Evolutionary conservation across 306 rosid species (phyloP).

Genomic region (Macrotyloma uniflorum): DNA sequence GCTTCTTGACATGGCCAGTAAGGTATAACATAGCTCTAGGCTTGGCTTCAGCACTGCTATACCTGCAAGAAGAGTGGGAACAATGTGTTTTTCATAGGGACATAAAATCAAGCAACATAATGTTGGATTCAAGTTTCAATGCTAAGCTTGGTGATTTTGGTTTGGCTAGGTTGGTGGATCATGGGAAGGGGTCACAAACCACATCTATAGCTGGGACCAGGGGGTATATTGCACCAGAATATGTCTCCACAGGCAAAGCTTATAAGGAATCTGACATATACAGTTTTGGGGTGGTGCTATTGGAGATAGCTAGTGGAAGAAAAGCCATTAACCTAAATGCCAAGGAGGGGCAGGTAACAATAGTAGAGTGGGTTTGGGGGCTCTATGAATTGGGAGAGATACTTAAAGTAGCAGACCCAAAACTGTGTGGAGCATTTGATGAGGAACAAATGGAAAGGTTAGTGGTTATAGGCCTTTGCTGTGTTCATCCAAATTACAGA

Average conservation of each 20-base stretch:
- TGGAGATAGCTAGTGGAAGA: not conserved
- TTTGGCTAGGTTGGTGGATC: not conserved
- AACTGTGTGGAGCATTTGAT: conserved; percentile 21
- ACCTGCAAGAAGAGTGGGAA: conserved; percentile 2
- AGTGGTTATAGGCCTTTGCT: not conserved
- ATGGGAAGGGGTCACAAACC: not conserved
- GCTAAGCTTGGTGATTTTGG: not conserved
- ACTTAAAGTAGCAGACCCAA: not conserved
- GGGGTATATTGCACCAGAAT: not conserved
- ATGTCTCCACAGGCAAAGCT: not conserved
- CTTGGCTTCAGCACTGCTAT: not conserved
- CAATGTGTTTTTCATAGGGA: not conserved
- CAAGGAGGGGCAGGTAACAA: not conserved
- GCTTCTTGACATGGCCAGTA: not conserved
- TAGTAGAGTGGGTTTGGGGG: not conserved
- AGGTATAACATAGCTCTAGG: conserved; percentile 14
- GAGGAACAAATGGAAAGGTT: conserved; percentile 19
- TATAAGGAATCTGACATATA: not conserved
- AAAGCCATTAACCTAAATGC: not conserved
- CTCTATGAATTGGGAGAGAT: not conserved
- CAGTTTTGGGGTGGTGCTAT: not conserved
- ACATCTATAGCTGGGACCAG: not conserved
- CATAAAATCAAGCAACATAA: conserved; percentile 5
- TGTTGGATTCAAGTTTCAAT: conserved; percentile 1
- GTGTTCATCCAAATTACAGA: conserved; percentile 20